A percentile compares a stretch with the other conserved stretches of the same genome.
Conservation (phyloP, 495 filamentous ascomycete species). For the Tuber borchii region DNA sequence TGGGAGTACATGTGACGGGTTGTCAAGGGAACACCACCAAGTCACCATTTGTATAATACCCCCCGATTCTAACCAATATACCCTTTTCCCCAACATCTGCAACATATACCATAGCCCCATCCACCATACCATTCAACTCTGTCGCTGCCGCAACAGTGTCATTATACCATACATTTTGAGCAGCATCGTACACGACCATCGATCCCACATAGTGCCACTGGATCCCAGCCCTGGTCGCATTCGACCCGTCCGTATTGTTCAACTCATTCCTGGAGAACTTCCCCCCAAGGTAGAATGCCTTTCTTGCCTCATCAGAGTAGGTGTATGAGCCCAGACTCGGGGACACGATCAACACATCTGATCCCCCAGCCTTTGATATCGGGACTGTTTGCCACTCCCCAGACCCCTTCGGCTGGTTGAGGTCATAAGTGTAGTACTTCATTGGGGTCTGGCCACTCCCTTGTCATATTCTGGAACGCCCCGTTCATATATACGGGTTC, state of each 20-base stretch:
- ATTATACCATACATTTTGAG: neutral
- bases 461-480: neutral
- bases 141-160: neutral
- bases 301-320: neutral
- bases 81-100: slow-evolving; percentile 42
- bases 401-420: neutral
- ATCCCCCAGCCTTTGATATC: neutral
- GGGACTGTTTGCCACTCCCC: neutral
- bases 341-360: neutral
- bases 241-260: neutral
- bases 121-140: neutral
- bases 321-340: neutral
- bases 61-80: slow-evolving; percentile 44
- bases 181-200: neutral
- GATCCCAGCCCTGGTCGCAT: neutral
- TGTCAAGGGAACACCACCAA: neutral
- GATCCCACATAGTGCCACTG: neutral
- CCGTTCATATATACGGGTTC: neutral
- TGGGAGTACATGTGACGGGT: too few species aligned
- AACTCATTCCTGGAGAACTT: neutral
- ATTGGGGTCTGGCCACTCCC: neutral
- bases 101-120: slow-evolving; percentile 40
- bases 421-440: slow-evolving; percentile 2
- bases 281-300: neutral
- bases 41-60: slow-evolving; percentile 18